These are phyloP conservation scores for Closterium sp. DNA, from an alignment of 139 green algal genomes.

Conservation along the genomic window DNA sequence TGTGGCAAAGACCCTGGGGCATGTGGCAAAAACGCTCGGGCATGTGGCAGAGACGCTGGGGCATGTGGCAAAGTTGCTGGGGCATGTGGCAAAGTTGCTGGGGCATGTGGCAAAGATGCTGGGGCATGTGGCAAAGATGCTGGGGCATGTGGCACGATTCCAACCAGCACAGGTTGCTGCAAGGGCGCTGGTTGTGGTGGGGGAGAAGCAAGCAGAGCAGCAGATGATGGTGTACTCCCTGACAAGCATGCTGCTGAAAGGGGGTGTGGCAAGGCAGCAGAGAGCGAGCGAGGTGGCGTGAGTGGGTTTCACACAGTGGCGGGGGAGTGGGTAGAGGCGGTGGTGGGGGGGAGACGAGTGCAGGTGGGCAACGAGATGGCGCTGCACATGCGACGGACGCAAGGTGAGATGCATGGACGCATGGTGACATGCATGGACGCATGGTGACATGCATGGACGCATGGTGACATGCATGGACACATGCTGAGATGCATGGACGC, in stretches of 20 bases:
- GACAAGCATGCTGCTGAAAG: background rate
- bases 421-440: background rate
- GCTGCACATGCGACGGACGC: conserved; percentile 9
- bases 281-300: conserved; percentile 8
- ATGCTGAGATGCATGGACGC: no score
- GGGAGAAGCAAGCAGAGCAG: background rate
- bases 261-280: background rate
- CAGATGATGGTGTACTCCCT: background rate
- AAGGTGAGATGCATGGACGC: background rate
- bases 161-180: background rate
- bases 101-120: no score
- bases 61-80: no score
- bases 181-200: background rate
- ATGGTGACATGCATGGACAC: no score
- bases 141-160: background rate
- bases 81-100: no score
- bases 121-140: no score
- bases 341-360: conserved; percentile 40
- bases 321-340: conserved; percentile 41
- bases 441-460: no score
- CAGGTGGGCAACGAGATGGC: conserved; percentile 50
- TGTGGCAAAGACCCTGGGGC: no score
- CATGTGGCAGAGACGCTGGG: no score
- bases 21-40: no score
- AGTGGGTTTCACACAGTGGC: conserved; percentile 45